Evolutionary conservation across 257 asterid species (phyloP).

Genomic region (Henckelia pumila): DNA sequence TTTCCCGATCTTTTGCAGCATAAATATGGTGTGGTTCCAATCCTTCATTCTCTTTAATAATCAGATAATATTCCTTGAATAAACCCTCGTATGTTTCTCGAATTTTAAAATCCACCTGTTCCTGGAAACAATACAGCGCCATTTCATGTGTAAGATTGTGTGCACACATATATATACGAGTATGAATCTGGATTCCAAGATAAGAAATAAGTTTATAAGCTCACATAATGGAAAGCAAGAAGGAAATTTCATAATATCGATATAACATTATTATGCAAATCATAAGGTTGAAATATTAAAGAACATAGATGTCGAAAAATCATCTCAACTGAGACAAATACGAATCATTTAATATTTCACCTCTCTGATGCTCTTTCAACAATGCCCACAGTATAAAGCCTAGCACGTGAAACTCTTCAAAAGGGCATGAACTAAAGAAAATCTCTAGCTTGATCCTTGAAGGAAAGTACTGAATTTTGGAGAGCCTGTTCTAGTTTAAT

Average conservation of each 20-base stretch:
- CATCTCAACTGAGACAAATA: slow-evolving; percentile 7
- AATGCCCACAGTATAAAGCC: too few relatives aligned
- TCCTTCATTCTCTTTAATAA: slow-evolving; percentile 44
- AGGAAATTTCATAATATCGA: not conserved
- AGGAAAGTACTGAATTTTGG: too few relatives aligned
- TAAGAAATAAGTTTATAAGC: slow-evolving; percentile 12
- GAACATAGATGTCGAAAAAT: not conserved
- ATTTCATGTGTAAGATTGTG: too few relatives aligned
- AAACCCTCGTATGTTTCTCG: slow-evolving; percentile 67
- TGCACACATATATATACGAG: not conserved
- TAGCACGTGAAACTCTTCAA: too few relatives aligned
- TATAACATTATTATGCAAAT: not conserved
- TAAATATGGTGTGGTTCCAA: slow-evolving; percentile 36
- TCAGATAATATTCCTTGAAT: slow-evolving; percentile 64
- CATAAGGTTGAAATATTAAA: slow-evolving; percentile 1
- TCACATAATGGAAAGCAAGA: slow-evolving; percentile 1
- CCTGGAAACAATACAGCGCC: slow-evolving; percentile 45
- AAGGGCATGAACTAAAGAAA: too few relatives aligned
- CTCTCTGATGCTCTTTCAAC: too few relatives aligned
- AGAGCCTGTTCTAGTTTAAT: too few relatives aligned
- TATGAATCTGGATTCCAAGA: not conserved
- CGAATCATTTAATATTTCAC: too few relatives aligned
- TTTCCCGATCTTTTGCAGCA: slow-evolving; percentile 39
- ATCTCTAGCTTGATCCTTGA: too few relatives aligned
- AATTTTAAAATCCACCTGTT: slow-evolving; percentile 57